A percentile compares a stretch with the other conserved stretches of the same genome.
Conservation (phyloP, 2,329 filamentous ascomycete species). For the Zymoseptoria ardabiliae region DNA sequence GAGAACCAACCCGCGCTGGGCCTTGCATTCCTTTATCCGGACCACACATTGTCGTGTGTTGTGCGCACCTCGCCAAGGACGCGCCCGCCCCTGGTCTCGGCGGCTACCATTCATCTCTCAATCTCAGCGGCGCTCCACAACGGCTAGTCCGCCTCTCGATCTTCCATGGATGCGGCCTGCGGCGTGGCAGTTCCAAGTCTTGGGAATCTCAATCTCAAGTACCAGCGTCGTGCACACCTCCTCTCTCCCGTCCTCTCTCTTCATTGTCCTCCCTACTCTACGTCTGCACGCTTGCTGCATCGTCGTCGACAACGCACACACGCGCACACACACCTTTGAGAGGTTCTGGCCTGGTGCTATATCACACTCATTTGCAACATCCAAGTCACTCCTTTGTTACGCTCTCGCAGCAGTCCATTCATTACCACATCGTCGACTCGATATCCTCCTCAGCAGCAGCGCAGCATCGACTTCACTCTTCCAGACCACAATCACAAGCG, state of each 20-base stretch:
- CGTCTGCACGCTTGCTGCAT: constrained; percentile 5
- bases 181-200: constrained; percentile 3
- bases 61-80: not conserved
- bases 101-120: not conserved
- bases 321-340: constrained; percentile 20
- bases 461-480: no score
- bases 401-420: constrained; percentile 1
- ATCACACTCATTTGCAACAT: constrained; percentile 18
- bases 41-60: not conserved
- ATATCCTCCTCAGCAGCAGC: not conserved
- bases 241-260: not conserved
- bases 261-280: not conserved
- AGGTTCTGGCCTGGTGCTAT: constrained; percentile 23
- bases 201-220: constrained; percentile 5
- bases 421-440: not conserved
- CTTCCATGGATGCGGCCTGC: constrained; percentile 9
- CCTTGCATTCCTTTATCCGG: not conserved
- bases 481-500: not conserved
- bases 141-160: not conserved
- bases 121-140: not conserved
- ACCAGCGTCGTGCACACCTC: constrained; percentile 14
- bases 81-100: not conserved
- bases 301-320: constrained; percentile 10
- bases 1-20: not conserved
- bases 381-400: constrained; percentile 2